These are phyloP conservation scores for Myriosclerotinia curreyana DNA, from an alignment of 2,329 filamentous ascomycete species.

Conservation along the genomic window DNA sequence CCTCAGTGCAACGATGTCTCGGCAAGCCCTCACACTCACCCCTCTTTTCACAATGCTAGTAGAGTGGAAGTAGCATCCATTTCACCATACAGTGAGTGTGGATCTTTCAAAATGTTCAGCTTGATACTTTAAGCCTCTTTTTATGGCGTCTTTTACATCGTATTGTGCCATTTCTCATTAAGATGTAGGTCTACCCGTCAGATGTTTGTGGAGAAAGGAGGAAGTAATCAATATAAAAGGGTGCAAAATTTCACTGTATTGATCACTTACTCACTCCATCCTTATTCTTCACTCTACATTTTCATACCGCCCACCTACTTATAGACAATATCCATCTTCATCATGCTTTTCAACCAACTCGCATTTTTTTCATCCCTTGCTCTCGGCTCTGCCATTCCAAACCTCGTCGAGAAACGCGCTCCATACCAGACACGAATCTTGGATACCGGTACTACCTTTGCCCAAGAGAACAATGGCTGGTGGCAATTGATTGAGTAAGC, in stretches of 20 bases:
- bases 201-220: background rate
- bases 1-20: background rate
- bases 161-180: background rate
- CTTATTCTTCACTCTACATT: background rate
- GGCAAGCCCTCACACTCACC: background rate
- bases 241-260: background rate
- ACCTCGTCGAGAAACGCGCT: background rate
- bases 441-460: conserved; percentile 15
- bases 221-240: background rate
- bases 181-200: background rate
- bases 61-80: background rate
- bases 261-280: background rate
- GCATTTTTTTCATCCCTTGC: background rate
- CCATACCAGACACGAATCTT: conserved; percentile 18
- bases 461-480: conserved; percentile 19
- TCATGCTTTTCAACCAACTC: conserved; percentile 8
- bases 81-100: background rate
- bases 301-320: background rate
- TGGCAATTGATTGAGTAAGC: conserved; percentile 24
- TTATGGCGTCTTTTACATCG: background rate
- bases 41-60: background rate
- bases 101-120: background rate
- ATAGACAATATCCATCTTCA: background rate
- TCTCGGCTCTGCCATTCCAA: conserved; percentile 1
- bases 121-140: background rate